Evolutionary conservation across 2,329 filamentous ascomycete species (phyloP), one percentile per base, ranked within the genome.

Genomic region (Monosporascus cannonballus): DNA sequence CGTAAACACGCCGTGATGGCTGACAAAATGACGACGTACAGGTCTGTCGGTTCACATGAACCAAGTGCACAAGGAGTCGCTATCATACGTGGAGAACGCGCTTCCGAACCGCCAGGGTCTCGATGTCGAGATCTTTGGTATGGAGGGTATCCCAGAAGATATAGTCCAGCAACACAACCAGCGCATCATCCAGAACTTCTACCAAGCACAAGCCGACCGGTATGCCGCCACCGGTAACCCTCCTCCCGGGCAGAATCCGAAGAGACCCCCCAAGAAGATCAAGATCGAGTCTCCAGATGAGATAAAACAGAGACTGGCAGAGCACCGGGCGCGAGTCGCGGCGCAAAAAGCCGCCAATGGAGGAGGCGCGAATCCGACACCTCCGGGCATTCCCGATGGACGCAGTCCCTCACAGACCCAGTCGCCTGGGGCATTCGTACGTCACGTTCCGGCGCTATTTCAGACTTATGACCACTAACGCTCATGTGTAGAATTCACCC

Each of bases 21-120:
- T 57, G 37, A 59, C 50, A 37, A 9, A 20, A 30, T 24, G 56
- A 59, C 41, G 41, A 48, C 49, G 11, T 17, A 20, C 61, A 96
- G 91, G 94, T 76, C 83, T 99, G 55, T 89, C 88, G 37, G 94
- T 99, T 51, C 94, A 99, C 70, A 88, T 97, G 90, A 95, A 93
- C 68, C 94, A 99, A 71, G 94, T 99, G 47, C 94, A 99, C 77
- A 99, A 99, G 71, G 92, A 96, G 70, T 89, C 86, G 30, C 80
- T 97, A 48, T 84, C 83, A 20, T 83, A 85, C 45, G 91, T 99
- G 65, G 93, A 96, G 63, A 96, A 97, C 78, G 91, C 94, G 48
- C 80, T 96, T 3, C 86, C 89, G 0, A 93, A 93, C 64, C 85
- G 94, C 57, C 84, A 90, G 58, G 87, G 87, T 54, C 83, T 96